phyloP scores from a whole-genome alignment of 2,329 filamentous ascomycete genomes.

The Pseudopithomyces chartarum region DNA sequence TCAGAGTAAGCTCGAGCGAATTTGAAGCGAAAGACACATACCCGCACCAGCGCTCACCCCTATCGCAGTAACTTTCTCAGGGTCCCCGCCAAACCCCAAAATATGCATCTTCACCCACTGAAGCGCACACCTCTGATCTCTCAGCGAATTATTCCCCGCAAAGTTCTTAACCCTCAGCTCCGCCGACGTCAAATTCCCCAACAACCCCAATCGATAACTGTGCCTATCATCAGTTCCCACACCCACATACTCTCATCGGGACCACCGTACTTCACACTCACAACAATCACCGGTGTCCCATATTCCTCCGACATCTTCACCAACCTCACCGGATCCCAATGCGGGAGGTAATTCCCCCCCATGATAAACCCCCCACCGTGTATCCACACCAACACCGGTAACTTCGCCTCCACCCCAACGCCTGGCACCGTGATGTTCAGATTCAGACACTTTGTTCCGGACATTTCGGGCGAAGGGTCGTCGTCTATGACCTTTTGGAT shows the following conservation, averaged over 20 bases:
- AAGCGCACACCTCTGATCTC: conserved; percentile 42
- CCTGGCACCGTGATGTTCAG: conserved; percentile 53
- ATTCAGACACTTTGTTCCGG: conserved; percentile 56
- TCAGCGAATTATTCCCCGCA: conserved; percentile 33
- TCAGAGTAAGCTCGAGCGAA: conserved; percentile 3
- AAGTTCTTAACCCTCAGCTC: conserved; percentile 50
- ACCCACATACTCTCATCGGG: background rate
- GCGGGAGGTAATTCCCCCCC: conserved; percentile 57
- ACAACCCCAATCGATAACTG: conserved; percentile 32
- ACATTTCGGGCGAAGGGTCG: conserved; percentile 35
- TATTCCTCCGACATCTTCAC: conserved; percentile 49
- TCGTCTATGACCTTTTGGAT: conserved; percentile 26
- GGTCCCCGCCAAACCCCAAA: conserved; percentile 42
- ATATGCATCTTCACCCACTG: conserved; percentile 45
- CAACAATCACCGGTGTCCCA: conserved; percentile 49
- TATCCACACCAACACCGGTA: conserved; percentile 59
- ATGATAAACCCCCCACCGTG: conserved; percentile 57
- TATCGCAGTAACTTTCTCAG: conserved; percentile 40
- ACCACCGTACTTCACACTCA: conserved; percentile 51
- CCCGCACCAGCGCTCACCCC: conserved; percentile 55
- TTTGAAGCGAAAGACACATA: conserved; percentile 18
- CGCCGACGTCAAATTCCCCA: conserved; percentile 49
- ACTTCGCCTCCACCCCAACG: conserved; percentile 18
- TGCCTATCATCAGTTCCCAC: background rate
- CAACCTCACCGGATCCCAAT: conserved; percentile 53